Evolutionary conservation across 2,329 filamentous ascomycete genomes (phyloP).

Genomic region (Cladosporium sp.): DNA sequence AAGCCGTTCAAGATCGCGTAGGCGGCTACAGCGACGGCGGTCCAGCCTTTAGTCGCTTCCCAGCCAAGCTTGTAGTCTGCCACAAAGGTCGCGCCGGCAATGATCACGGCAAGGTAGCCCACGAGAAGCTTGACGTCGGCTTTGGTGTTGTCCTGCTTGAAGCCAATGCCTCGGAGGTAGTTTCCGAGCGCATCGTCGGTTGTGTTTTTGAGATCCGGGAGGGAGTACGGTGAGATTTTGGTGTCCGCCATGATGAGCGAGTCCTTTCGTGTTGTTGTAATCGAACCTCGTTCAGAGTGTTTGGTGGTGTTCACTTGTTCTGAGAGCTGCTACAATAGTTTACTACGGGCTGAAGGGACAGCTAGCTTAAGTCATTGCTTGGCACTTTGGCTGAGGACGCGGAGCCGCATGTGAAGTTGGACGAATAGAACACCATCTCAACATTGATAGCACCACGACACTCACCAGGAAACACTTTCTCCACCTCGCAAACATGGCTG

Average conservation of each 20-base stretch:
- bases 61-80: conserved; percentile 93
- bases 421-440: background rate
- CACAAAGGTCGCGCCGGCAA: conserved; percentile 81
- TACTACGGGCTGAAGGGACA: background rate
- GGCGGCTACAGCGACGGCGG: conserved; percentile 72
- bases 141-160: conserved; percentile 77
- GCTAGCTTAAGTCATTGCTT: conserved; percentile 14
- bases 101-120: conserved; percentile 78
- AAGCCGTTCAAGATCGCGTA: conserved; percentile 79
- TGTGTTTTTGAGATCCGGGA: conserved; percentile 89
- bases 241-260: conserved; percentile 34
- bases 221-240: conserved; percentile 39
- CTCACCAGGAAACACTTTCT: background rate
- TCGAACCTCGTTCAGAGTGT: background rate
- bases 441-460: conserved; percentile 1
- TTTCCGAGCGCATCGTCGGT: conserved; percentile 92
- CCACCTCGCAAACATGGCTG: conserved; percentile 64
- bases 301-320: background rate
- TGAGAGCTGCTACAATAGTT: conserved; percentile 2
- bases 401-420: conserved; percentile 15
- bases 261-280: background rate
- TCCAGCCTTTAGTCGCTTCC: conserved; percentile 80
- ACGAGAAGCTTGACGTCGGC: conserved; percentile 80
- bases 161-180: conserved; percentile 86
- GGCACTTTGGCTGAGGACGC: conserved; percentile 1